A percentile compares a stretch with the other conserved stretches of the same genome.
These are phyloP conservation scores for Naganishia sp. DNA, from an alignment of 1,284 basidiomycete genomes.

Conservation along the genomic window DNA sequence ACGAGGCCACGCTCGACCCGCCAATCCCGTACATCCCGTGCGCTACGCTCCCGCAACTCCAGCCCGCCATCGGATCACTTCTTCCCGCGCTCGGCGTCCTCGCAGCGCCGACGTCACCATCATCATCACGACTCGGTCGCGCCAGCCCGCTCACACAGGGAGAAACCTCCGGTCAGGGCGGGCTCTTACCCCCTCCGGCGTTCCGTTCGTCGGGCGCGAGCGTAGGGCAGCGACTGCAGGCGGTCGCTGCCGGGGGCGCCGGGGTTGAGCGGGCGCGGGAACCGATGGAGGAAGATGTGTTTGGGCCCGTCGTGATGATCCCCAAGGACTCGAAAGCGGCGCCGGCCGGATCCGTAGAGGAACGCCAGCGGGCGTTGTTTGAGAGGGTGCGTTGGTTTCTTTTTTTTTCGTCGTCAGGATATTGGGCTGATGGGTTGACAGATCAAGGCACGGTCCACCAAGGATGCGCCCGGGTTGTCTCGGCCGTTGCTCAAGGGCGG, in stretches of 20 bases:
- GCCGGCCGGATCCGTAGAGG: slow-evolving; percentile 43
- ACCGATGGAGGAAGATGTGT: slow-evolving; percentile 31
- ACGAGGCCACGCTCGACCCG: slow-evolving; percentile 43
- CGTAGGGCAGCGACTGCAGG: slow-evolving; percentile 20
- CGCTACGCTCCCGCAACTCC: slow-evolving; percentile 46
- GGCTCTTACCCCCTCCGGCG: slow-evolving; percentile 15
- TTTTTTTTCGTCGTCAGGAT: not conserved
- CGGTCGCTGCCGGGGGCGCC: not conserved
- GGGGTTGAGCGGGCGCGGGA: not conserved
- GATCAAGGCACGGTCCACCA: slow-evolving; percentile 46
- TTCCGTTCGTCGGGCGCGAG: not conserved
- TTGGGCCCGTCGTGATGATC: slow-evolving; percentile 30
- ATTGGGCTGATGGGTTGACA: slow-evolving; percentile 22
- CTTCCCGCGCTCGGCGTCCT: slow-evolving; percentile 40
- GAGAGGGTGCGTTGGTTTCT: slow-evolving; percentile 41
- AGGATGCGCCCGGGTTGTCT: not conserved
- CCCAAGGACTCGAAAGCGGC: slow-evolving; percentile 25
- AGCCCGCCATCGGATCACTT: slow-evolving; percentile 36
- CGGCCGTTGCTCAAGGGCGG: slow-evolving; percentile 4
- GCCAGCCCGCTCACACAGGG: not conserved
- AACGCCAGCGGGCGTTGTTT: slow-evolving; percentile 48
- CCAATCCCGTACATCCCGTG: slow-evolving; percentile 50
- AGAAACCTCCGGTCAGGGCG: not conserved
- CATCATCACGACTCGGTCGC: not conserved
- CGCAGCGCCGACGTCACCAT: slow-evolving; percentile 35